Percentiles rank a stretch among this genome's conserved stretches.
Conservation (phyloP, 108 stramenopile genomes). For the Pseudonitzschia multistriata region DNA sequence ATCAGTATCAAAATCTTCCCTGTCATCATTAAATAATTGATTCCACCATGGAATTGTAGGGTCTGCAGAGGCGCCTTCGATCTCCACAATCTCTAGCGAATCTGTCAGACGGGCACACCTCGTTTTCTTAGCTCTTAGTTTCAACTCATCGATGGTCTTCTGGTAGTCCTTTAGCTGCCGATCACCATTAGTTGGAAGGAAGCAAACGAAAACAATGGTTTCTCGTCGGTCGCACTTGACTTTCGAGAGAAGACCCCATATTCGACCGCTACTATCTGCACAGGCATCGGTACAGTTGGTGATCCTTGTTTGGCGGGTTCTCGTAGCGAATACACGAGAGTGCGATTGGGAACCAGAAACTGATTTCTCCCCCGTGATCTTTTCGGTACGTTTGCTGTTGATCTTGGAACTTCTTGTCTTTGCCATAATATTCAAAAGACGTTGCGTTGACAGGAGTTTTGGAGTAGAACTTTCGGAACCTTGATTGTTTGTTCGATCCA, state of each 20-base stretch:
- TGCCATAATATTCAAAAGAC: neutral
- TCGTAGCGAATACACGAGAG: neutral
- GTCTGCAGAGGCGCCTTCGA: neutral
- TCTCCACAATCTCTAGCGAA: constrained; percentile 23
- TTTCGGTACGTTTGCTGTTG: neutral
- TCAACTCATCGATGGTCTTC: neutral
- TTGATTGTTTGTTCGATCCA: no score
- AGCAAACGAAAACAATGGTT: constrained; percentile 11
- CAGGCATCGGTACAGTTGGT: constrained; percentile 6
- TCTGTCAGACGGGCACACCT: constrained; percentile 1
- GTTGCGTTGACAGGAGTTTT: no score
- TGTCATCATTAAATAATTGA: constrained; percentile 11
- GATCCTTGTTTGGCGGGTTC: neutral
- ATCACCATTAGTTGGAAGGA: neutral
- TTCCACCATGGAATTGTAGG: neutral
- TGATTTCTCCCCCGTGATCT: neutral
- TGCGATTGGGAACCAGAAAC: neutral
- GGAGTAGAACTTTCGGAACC: no score
- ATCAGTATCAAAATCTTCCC: no score
- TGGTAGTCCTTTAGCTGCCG: constrained; percentile 5
- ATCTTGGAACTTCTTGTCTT: neutral
- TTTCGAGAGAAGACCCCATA: constrained; percentile 20
- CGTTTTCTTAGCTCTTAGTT: neutral
- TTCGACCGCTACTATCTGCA: neutral
- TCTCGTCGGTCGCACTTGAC: neutral